Base-by-base conservation (phyloP, 1,139 yeast genomes). In the Candida freyschussii region DNA sequence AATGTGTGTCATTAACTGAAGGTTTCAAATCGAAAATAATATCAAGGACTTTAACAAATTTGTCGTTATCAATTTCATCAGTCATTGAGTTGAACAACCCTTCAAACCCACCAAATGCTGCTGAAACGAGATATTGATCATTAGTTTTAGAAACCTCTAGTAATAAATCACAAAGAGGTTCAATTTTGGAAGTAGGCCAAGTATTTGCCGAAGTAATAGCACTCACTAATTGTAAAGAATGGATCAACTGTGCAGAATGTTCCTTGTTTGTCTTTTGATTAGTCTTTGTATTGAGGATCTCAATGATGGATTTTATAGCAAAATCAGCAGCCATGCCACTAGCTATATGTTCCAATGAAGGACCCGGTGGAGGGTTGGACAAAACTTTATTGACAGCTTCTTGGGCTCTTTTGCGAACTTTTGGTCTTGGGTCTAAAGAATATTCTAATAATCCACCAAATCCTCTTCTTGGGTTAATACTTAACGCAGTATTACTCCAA, bases 321-420 rank as follows among this genome's bases (percentile, higher is more conserved):
- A 76, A 67, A 32, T 80, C 89, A 5, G 89, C 85, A 43, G 87
- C 77, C 32, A 75, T 54, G 1, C 67, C 59, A 17, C 91, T 69
- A 9, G 86, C 95, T 26, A 85, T 80, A 55, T 89, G 96, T 28
- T 73, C 78, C 7, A 79, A 70, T 12, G 77, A 66, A 8, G 95
- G 93, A n/a, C 89, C 81, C 0, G 86, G 73, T 10, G 96, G 95
- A 12, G 93, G 89, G 44, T 70, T 69, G 5, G 62, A 44, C 43
- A 91, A 63, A 20, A 91, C 65, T 6, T 65, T 69, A 29, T 69
- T 61, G 14, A 91, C 69, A 2, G 96, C 84, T 39, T 91, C 98
- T 48, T 81, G 84, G 2, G 97, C 95, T 65, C 96, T 78, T 72
- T 84, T 86, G 59, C 99, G 77, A 10, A 93, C 95, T 53, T 93